Conservation (phyloP, 768 basidiomycete genomes). For the Lactarius psammicola region DNA sequence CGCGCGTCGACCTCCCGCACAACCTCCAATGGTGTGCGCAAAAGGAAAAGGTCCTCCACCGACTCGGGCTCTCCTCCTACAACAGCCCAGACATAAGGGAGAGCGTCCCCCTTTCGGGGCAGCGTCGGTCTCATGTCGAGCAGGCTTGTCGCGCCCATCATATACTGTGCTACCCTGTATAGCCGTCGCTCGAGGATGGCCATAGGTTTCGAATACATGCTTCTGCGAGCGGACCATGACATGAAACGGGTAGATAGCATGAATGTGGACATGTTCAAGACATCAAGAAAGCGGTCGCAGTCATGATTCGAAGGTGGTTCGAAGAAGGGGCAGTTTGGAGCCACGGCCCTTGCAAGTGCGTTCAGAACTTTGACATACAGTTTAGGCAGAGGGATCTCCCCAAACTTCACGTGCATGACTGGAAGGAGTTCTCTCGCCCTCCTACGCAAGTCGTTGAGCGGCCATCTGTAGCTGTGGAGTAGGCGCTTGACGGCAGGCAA, state of each 20-base stretch:
- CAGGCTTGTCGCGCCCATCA: constrained; percentile 23
- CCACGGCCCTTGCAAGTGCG: constrained; percentile 10
- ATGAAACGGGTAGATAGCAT: constrained; percentile 22
- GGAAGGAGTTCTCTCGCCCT: constrained; percentile 23
- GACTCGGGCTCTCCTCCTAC: constrained; percentile 14
- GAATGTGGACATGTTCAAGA: constrained; percentile 23
- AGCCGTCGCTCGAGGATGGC: constrained; percentile 19
- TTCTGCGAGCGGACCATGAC: constrained; percentile 12
- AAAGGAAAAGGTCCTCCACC: constrained; percentile 21
- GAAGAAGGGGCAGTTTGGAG: constrained; percentile 3
- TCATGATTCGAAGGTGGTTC: constrained; percentile 8
- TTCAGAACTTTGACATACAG: constrained; percentile 21
- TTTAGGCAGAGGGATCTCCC: constrained; percentile 7
- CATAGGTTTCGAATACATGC: constrained; percentile 12
- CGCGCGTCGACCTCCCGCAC: constrained; percentile 23
- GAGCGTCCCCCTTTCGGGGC: background rate
- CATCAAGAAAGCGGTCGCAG: constrained; percentile 15
- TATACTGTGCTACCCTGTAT: constrained; percentile 22
- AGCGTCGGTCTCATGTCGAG: constrained; percentile 16
- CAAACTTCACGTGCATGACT: constrained; percentile 14
- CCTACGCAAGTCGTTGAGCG: constrained; percentile 12
- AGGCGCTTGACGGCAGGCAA: constrained; percentile 18
- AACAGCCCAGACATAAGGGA: constrained; percentile 22
- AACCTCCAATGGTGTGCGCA: constrained; percentile 22
- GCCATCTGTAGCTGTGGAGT: constrained; percentile 18